Conservation (phyloP, 495 filamentous ascomycete genomes). For the Neurospora sp. region DNA sequence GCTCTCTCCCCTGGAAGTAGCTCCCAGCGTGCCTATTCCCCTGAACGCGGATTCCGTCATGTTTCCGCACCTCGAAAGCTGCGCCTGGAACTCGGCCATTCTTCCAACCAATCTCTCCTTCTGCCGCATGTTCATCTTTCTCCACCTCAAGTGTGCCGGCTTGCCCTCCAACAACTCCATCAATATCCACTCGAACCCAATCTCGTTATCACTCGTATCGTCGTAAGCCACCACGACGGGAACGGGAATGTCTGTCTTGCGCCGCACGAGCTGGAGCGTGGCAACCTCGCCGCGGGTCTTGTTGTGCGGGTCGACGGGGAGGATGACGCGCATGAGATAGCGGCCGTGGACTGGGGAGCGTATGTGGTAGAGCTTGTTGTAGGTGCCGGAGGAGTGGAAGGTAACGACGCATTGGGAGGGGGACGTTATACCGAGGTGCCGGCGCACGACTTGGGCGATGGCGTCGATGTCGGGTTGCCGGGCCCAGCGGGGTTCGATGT, state of each 20-base stretch:
- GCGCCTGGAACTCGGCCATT: slow-evolving; percentile 27
- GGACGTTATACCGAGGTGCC: slow-evolving; percentile 11
- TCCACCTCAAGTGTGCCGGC: slow-evolving; percentile 33
- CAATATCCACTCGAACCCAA: slow-evolving; percentile 53
- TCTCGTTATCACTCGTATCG: slow-evolving; percentile 30
- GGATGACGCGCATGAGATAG: slow-evolving; percentile 39
- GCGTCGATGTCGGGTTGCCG: slow-evolving; percentile 20
- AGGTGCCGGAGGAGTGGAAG: slow-evolving; percentile 20
- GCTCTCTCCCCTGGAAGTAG: not conserved
- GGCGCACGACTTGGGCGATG: slow-evolving; percentile 17
- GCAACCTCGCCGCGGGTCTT: slow-evolving; percentile 48
- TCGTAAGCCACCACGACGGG: slow-evolving; percentile 41
- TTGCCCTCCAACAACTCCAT: slow-evolving; percentile 40
- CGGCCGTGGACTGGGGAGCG: slow-evolving; percentile 7
- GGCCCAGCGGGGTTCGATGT: slow-evolving; percentile 18
- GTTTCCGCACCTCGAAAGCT: slow-evolving; percentile 17
- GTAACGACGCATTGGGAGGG: slow-evolving; percentile 9
- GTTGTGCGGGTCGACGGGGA: slow-evolving; percentile 43
- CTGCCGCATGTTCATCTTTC: slow-evolving; percentile 19
- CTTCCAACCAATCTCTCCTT: slow-evolving; percentile 30
- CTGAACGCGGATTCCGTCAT: slow-evolving; percentile 18
- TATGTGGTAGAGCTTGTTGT: slow-evolving; percentile 30
- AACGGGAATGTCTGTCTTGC: slow-evolving; percentile 40
- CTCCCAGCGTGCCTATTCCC: slow-evolving; percentile 25
- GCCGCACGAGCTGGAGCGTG: slow-evolving; percentile 38